phyloP scores from a whole-genome alignment of 2,329 filamentous ascomycete genomes.

The Aureobasidium sp. region DNA sequence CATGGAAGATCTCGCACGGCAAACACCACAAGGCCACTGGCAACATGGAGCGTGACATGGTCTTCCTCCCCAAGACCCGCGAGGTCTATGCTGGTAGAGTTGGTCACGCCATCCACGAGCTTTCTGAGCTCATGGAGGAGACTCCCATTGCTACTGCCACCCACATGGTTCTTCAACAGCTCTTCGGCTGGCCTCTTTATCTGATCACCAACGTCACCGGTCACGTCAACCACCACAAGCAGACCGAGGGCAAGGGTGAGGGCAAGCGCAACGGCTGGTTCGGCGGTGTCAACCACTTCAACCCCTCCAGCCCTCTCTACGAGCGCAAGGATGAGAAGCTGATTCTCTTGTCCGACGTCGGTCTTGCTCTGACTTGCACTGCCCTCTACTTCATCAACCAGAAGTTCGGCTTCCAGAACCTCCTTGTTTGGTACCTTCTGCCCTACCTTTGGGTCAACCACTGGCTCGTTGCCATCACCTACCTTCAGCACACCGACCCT shows the following conservation, averaged over 20 bases:
- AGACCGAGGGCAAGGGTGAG: slow-evolving; percentile 85
- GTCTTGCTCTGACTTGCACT: slow-evolving; percentile 54
- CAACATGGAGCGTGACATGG: slow-evolving; percentile 97
- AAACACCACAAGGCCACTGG: slow-evolving; percentile 99
- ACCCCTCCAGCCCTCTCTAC: slow-evolving; percentile 79
- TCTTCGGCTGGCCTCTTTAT: slow-evolving; percentile 90
- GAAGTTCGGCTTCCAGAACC: slow-evolving; percentile 75
- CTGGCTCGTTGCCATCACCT: slow-evolving; percentile 98
- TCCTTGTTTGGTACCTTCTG: slow-evolving; percentile 88
- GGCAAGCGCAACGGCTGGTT: slow-evolving; percentile 81
- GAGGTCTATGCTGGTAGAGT: slow-evolving; percentile 70
- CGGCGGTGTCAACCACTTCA: slow-evolving; percentile 89
- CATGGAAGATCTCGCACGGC: slow-evolving; percentile 98
- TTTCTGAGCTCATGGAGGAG: slow-evolving; percentile 87
- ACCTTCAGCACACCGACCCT: slow-evolving; percentile 93
- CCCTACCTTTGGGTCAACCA: slow-evolving; percentile 98
- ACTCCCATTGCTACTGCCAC: slow-evolving; percentile 75
- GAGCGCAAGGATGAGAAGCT: slow-evolving; percentile 85
- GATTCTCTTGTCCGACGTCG: slow-evolving; percentile 80
- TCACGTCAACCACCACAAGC: slow-evolving; percentile 87
- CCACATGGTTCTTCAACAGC: slow-evolving; percentile 74
- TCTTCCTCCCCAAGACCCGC: slow-evolving; percentile 90
- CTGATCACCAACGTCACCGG: slow-evolving; percentile 87
- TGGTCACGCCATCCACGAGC: slow-evolving; percentile 69
- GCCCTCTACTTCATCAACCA: slow-evolving; percentile 63